Base-by-base conservation (phyloP, 2,329 filamentous ascomycete species). In the Cordyceps javanica region DNA sequence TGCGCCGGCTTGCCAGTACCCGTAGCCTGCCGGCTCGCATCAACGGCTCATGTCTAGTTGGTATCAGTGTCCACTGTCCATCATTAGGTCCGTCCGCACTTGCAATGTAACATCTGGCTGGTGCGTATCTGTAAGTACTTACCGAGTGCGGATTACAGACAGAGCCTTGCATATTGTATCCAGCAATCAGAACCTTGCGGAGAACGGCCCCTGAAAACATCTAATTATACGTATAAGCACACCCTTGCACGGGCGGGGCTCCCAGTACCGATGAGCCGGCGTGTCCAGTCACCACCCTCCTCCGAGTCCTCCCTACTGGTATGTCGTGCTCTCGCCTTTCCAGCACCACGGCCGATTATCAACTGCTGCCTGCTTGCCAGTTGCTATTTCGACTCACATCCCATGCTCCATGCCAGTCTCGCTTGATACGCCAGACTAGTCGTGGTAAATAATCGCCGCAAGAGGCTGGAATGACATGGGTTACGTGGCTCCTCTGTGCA, bases 241-340 rank as follows among this genome's bases (percentile, higher is more conserved):
- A 23, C 30, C 41, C 30, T 38, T 8, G 23, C 25, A 28, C 41
- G 8, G 23, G 39, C 50, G 53, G 32, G 44, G 34, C n/a, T 34
- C 25, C 14, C 53, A 39, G 21, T 19, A 39, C 42, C 53, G 53
- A 56, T 56, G 53, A 26, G 42, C 53, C 53, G 53, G 45, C 28
- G n/a, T 32, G 11, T 8, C 14, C 48, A 51, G 38, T 41, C n/a
- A 21, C 16, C n/a, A n/a, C n/a, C n/a, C n/a, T n/a, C n/a, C n/a
- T n/a, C n/a, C n/a, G n/a, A n/a, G n/a, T n/a, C n/a, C n/a, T n/a
- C n/a, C n/a, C n/a, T n/a, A 19, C 38, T 32, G 30, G 11, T 11
- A 32, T 32, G 41, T 28, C 21, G 16, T 46, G 41, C 41, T 46
- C 41, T 28, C 23, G 21, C 52, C 36, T 14, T 36, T 45, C 41